Conservation (phyloP, 192 early-diverging fungal genomes). For the Dispira parvispora region DNA sequence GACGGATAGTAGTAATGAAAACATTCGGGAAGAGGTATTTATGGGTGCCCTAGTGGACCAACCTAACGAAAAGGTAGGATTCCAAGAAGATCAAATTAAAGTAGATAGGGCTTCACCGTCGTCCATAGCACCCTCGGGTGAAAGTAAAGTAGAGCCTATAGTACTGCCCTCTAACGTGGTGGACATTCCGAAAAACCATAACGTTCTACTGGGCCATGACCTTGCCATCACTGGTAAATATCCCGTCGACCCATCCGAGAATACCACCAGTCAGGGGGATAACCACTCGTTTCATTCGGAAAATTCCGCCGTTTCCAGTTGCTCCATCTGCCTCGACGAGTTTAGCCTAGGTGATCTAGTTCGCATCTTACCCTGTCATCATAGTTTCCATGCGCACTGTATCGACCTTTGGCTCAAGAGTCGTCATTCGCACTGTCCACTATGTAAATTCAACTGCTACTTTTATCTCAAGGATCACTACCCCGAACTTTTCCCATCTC, state of each 20-base stretch:
- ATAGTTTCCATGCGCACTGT: background rate
- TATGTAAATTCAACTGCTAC: background rate
- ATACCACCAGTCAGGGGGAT: background rate
- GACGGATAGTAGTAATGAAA: background rate
- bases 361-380: background rate
- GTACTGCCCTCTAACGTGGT: background rate
- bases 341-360: background rate
- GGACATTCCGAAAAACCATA: background rate
- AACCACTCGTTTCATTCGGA: background rate
- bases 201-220: background rate
- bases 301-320: background rate
- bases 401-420: background rate
- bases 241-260: background rate
- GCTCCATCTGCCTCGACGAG: slow-evolving; percentile 1
- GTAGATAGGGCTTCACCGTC: too few relatives aligned
- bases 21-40: too few relatives aligned
- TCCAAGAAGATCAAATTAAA: too few relatives aligned
- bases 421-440: background rate
- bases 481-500: background rate
- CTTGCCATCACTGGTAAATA: background rate
- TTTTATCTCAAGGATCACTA: background rate
- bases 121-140: too few relatives aligned
- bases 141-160: background rate
- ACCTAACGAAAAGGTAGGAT: too few relatives aligned
- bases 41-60: too few relatives aligned